Percentiles rank a stretch among this genome's conserved stretches.
Evolutionary conservation across 768 basidiomycete genomes (phyloP).

Genomic region (Termitomyces sp.): DNA sequence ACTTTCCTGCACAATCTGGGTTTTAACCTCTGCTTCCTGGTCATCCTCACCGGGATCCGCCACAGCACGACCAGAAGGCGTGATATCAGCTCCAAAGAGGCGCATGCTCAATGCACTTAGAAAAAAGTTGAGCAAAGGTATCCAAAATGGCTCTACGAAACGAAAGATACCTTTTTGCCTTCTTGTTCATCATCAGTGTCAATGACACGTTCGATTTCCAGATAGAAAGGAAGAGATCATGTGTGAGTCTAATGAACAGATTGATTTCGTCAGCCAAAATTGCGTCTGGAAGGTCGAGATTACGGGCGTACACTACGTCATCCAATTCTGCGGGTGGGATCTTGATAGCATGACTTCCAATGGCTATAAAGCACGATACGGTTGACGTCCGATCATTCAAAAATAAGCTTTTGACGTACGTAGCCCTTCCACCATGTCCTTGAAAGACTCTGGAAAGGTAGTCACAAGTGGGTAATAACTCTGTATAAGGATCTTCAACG

Average conservation of each 20-base stretch:
- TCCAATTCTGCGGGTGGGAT: conserved; percentile 52
- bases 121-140: background rate
- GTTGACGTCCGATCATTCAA: background rate
- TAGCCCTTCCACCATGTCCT: conserved; percentile 41
- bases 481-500: conserved; percentile 63
- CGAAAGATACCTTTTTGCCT: conserved; percentile 89
- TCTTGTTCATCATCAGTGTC: conserved; percentile 93
- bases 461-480: conserved; percentile 76
- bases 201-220: conserved; percentile 92
- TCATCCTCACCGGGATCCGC: no score
- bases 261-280: conserved; percentile 2
- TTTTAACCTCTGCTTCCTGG: no score
- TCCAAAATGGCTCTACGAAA: background rate
- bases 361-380: conserved; percentile 28
- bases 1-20: conserved; percentile 11
- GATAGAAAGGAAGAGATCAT: conserved; percentile 84
- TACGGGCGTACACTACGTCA: conserved; percentile 45
- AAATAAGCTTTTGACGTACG: conserved; percentile 35
- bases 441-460: conserved; percentile 60
- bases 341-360: conserved; percentile 69
- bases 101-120: conserved; percentile 83
- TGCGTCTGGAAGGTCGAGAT: background rate
- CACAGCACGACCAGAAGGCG: conserved; percentile 40
- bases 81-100: conserved; percentile 78
- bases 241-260: conserved; percentile 46